These are phyloP conservation scores for Reutealis trisperma DNA, from an alignment of 345 rosid genomes.

Conservation along the genomic window DNA sequence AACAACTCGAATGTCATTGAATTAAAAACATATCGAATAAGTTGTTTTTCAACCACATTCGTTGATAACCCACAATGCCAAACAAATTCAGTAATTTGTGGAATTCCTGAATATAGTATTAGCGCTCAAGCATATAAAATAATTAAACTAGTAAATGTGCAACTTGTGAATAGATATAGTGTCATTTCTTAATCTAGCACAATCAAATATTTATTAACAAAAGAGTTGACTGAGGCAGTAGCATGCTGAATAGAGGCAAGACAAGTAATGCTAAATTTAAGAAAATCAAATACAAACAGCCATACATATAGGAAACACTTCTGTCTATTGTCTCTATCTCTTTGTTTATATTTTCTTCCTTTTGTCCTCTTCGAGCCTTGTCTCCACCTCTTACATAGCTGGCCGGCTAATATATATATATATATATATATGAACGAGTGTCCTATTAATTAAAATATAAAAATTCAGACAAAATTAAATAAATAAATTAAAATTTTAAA, in stretches of 20 bases:
- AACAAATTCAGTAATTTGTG: no score
- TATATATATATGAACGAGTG: no score
- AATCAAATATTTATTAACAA: neutral
- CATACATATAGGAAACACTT: neutral
- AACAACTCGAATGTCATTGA: no score
- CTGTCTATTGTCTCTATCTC: slow-evolving; percentile 8
- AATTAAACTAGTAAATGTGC: neutral
- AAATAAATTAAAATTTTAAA: no score
- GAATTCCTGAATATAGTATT: no score
- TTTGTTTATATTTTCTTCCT: neutral
- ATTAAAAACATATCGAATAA: no score
- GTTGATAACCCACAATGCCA: no score
- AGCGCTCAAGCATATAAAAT: neutral
- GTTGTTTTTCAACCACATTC: no score
- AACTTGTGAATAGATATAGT: neutral
- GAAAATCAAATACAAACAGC: neutral
- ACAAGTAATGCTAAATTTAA: neutral
- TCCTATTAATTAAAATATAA: no score
- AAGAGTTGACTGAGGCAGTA: slow-evolving; percentile 7
- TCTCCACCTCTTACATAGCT: no score
- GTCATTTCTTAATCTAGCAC: neutral
- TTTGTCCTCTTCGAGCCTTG: neutral
- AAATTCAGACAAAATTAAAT: no score
- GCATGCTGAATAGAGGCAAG: slow-evolving; percentile 9
- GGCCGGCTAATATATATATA: no score